Conservation (phyloP, 75 land plant species). For the Pinus tabuliformis region DNA sequence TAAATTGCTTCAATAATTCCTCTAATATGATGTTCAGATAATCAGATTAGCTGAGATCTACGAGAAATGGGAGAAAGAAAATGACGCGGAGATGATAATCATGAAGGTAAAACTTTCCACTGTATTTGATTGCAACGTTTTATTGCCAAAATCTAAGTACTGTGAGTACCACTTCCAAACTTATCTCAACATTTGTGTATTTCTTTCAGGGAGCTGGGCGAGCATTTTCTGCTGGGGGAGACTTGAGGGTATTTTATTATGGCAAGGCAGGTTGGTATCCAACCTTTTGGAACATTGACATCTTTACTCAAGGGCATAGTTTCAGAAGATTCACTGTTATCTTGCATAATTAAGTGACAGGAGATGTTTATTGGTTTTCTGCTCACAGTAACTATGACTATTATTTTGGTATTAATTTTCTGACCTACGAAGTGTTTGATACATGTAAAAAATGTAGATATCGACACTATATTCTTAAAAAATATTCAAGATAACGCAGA, state of each 20-base stretch:
- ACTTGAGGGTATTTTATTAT: constrained; percentile 86
- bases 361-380: neutral
- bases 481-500: neutral
- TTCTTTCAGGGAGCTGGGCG: constrained; percentile 71
- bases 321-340: neutral
- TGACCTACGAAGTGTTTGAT: neutral
- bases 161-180: neutral
- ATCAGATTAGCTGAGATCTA: constrained; percentile 45
- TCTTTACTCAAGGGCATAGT: neutral
- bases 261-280: constrained; percentile 28
- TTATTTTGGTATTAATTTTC: neutral
- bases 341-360: neutral
- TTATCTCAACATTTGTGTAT: neutral
- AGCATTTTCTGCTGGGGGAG: constrained; percentile 97
- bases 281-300: too few species aligned
- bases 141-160: neutral
- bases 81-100: constrained; percentile 60
- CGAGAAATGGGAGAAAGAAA: constrained; percentile 88
- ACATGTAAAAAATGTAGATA: neutral
- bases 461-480: neutral
- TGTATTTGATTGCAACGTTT: neutral
- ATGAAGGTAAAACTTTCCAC: constrained; percentile 54
- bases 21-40: constrained; percentile 37
- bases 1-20: neutral
- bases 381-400: neutral